Percentiles rank a stretch among this genome's conserved stretches.
Evolutionary conservation across 345 rosid species (phyloP).

Genomic region (Triadica sebifera): DNA sequence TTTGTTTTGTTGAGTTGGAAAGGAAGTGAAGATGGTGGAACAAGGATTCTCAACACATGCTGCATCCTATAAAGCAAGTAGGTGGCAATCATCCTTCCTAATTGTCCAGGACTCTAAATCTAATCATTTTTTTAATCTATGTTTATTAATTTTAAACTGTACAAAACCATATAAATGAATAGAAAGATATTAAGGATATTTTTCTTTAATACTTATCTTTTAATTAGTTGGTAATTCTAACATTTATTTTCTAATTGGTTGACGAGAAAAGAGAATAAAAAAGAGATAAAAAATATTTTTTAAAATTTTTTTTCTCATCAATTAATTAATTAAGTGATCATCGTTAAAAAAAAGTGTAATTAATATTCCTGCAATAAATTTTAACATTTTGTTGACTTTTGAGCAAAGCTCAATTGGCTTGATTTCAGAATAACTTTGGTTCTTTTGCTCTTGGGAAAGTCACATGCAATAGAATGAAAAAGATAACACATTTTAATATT

Average conservation of each 20-base stretch:
- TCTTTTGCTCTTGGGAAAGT: not conserved
- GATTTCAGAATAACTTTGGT: slow-evolving; percentile 15
- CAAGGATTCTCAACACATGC: slow-evolving; percentile 44
- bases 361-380: no score
- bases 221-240: no score
- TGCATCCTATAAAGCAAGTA: slow-evolving; percentile 23
- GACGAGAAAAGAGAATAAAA: no score
- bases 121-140: slow-evolving; percentile 5
- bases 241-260: no score
- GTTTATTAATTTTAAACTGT: not conserved
- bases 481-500: no score
- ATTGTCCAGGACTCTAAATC: slow-evolving; percentile 36
- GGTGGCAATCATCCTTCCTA: slow-evolving; percentile 39
- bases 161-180: not conserved
- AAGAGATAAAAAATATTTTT: no score
- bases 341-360: no score
- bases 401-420: not conserved
- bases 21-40: slow-evolving; percentile 34
- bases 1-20: slow-evolving; percentile 29
- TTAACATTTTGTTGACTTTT: slow-evolving; percentile 18
- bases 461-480: not conserved
- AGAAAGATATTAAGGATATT: no score
- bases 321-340: no score
- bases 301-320: no score
- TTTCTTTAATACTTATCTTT: no score